phyloP scores from a whole-genome alignment of 1,284 basidiomycete genomes.

The Puccinia coronata region DNA sequence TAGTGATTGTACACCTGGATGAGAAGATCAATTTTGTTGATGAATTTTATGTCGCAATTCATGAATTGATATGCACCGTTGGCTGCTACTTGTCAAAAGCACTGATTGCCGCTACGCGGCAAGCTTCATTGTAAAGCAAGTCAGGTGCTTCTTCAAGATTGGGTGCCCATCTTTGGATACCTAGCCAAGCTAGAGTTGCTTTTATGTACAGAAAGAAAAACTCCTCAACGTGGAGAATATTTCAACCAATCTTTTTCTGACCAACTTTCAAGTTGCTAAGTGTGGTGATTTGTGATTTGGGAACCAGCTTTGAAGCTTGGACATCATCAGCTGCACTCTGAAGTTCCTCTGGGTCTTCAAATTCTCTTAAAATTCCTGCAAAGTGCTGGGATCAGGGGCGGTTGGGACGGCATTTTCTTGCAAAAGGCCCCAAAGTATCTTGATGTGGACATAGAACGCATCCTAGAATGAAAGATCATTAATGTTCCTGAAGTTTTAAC shows the following conservation, averaged over 20 bases:
- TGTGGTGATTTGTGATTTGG: background rate
- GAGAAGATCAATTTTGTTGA: no score
- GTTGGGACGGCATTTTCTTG: background rate
- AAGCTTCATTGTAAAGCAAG: slow-evolving; percentile 34
- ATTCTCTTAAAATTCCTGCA: background rate
- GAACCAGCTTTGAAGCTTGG: background rate
- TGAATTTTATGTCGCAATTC: no score
- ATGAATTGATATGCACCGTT: no score
- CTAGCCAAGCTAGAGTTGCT: slow-evolving; percentile 22
- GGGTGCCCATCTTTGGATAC: slow-evolving; percentile 23
- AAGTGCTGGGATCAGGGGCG: background rate
- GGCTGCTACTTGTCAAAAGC: no score
- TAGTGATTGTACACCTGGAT: no score
- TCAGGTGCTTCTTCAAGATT: slow-evolving; percentile 21
- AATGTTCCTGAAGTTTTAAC: no score
- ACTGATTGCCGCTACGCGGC: no score
- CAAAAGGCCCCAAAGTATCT: background rate
- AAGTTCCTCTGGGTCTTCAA: no score
- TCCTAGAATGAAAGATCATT: background rate
- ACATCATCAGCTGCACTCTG: no score
- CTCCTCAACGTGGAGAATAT: background rate
- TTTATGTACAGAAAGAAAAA: slow-evolving; percentile 22
- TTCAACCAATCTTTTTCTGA: background rate
- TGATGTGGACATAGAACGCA: background rate
- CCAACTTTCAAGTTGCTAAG: background rate